Conservation (phyloP, 2,329 filamentous ascomycete genomes). For the Chalara sp. region DNA sequence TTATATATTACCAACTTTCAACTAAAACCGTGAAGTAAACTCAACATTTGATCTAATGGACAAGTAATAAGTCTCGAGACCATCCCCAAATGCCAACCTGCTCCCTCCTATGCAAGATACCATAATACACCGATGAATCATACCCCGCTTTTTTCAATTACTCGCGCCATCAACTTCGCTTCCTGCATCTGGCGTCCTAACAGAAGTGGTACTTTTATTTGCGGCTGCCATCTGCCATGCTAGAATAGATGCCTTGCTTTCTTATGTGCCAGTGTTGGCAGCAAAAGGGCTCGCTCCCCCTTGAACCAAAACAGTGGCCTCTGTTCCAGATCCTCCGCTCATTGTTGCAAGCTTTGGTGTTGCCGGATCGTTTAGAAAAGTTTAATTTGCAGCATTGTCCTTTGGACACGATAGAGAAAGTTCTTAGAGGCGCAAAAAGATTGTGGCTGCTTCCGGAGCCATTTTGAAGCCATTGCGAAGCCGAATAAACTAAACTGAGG, state of each 20-base stretch:
- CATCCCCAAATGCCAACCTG: no score
- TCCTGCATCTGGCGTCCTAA: slow-evolving; percentile 11
- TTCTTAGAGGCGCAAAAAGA: no score
- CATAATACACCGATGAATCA: no score
- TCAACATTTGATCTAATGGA: no score
- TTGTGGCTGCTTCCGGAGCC: no score
- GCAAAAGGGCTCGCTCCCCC: slow-evolving; percentile 40
- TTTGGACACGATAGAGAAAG: slow-evolving; percentile 5
- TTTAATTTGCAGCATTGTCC: slow-evolving; percentile 9
- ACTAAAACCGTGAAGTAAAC: no score
- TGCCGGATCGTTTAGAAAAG: slow-evolving; percentile 12
- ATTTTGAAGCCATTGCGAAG: no score
- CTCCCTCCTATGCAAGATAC: no score
- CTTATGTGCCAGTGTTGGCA: slow-evolving; percentile 39
- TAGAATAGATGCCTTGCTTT: slow-evolving; percentile 62
- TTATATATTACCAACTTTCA: no score
- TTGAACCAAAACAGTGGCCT: slow-evolving; percentile 27
- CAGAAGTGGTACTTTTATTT: slow-evolving; percentile 35
- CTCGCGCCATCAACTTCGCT: neutral
- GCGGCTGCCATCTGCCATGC: slow-evolving; percentile 73
- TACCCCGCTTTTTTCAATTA: no score
- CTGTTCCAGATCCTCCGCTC: slow-evolving; percentile 26
- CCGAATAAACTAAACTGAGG: no score
- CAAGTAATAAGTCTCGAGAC: no score
- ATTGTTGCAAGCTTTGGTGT: slow-evolving; percentile 25